phyloP scores from a whole-genome alignment of 2,329 filamentous ascomycete genomes.

The Trichoderma gracile region DNA sequence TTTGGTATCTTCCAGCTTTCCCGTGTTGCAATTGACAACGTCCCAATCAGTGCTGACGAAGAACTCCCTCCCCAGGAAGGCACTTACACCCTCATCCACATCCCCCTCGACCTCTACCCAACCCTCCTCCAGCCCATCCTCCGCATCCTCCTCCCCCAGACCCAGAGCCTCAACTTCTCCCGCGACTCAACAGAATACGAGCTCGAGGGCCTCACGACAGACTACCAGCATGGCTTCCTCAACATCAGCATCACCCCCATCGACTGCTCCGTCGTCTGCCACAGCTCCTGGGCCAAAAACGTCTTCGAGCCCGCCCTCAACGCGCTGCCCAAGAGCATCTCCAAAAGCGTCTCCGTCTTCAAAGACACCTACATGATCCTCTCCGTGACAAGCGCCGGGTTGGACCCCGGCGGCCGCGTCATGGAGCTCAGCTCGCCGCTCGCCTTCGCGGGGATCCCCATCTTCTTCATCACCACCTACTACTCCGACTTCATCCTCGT shows the following conservation, averaged over 20 bases:
- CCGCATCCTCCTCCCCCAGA: conserved; percentile 74
- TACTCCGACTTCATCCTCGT: conserved; percentile 97
- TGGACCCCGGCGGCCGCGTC: conserved; percentile 88
- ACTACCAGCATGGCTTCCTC: conserved; percentile 72
- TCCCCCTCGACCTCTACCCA: conserved; percentile 76
- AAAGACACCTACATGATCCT: conserved; percentile 84
- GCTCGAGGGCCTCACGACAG: conserved; percentile 50
- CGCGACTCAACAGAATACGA: conserved; percentile 40
- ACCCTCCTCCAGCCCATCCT: conserved; percentile 83
- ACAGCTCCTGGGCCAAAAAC: conserved; percentile 68
- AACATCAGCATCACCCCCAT: conserved; percentile 92
- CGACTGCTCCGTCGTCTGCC: conserved; percentile 90
- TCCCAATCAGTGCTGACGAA: not conserved
- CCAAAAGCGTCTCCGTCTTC: conserved; percentile 68
- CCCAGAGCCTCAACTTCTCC: conserved; percentile 44
- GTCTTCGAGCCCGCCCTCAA: conserved; percentile 74
- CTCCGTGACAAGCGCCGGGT: conserved; percentile 83
- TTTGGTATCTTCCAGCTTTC: too few species aligned
- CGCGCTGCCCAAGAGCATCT: conserved; percentile 56
- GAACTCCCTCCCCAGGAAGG: conserved; percentile 66
- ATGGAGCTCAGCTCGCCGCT: conserved; percentile 88
- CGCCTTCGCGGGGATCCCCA: conserved; percentile 87
- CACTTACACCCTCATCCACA: conserved; percentile 84
- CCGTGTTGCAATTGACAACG: not conserved
- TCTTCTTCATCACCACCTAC: conserved; percentile 98